Evolutionary conservation across 768 basidiomycete species (phyloP), one percentile per base, ranked within the genome.

Genomic region (Hypholoma fasciculare): DNA sequence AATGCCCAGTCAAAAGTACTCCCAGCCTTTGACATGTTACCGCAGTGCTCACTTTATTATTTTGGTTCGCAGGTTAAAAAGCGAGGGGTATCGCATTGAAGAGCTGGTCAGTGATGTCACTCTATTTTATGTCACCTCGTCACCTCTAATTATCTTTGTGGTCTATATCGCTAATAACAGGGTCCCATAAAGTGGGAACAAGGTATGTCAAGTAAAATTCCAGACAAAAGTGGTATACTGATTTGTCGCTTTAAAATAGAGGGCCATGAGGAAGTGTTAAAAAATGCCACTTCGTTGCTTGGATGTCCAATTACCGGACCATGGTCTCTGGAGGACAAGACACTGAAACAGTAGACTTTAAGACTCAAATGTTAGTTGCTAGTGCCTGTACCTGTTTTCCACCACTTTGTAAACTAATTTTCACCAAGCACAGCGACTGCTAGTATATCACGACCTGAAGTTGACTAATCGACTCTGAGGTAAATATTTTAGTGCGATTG

Each of bases 181-280:
- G 79, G 78, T 4, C 79, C 78, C 23, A 16, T 67, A 16, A 62
- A 61, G 37, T 73, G 67, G 54, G 78, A 80, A 56, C 68, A 74
- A 46, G 56, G 78, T 79, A 42, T 7, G 52, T 40, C 11, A 30
- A 27, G 30, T 34, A 49, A 12, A 70, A 65, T 47, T 57, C 9
- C 19, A 20, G 8, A 17, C 54, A 19, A 16, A 37, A 51, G 39
- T 48, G 14, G 4, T 9, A 49, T 39, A 13, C 17, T 60, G n/a
- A 52, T 19, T 49, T 37, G 46, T 49, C 36, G 1, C 39, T n/a
- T 9, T 34, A 5, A 9, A 34, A 14, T 56, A 79, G 80, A 51
- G 40, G 80, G 74, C 2, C 76, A 76, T 37, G 76, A 77, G 27
- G 72, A 79, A 42, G 70, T 80, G 19, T 71, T 80, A 65, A 56